Evolutionary conservation across 179 eudicot species (phyloP), one percentile per base, ranked within the genome.

Genomic region (Corrigiola litoralis): DNA sequence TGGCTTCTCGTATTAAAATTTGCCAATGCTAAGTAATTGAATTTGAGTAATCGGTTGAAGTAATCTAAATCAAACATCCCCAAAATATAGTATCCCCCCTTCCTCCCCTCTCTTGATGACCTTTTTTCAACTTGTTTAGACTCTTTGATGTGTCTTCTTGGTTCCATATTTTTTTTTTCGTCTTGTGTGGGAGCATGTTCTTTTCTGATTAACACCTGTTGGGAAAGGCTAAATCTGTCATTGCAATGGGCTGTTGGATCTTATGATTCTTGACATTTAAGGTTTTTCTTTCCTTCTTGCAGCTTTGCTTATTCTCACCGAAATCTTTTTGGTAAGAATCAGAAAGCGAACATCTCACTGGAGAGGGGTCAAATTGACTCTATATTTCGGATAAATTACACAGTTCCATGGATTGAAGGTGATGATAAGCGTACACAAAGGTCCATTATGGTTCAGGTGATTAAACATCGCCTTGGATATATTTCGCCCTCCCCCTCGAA

Each of bases 341-440:
- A 95, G 74, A 95, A 95, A 68, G 81, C 86, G 33, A 95, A 95
- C 77, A 74, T 95, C 45, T 95, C 99, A 28, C 71, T 90, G 24
- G 99, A 95, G 80, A 87, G 97, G 77, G 99, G 99, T 17, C 99
- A 95, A 74, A 80, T 95, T 48, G 99, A 95, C 75, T 88, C 99
- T 63, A 79, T 95, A 66, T 95, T 88, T 68, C 84, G 96, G 58
- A 73, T 95, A 46, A 95, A 88, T 76, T 91, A 88, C 78, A 95
- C 97, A 62, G 97, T 87, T 63, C 99, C 99, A 5, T 95, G 99
- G 99, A 88, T 95, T 75, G 97, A 95, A 78, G 96, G 92, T 69
- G 99, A 95, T 81, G 99, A 95, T 73, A 95, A 86, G 74, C 84
- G 99, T 67, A 95, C 99, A 23, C 88, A 89, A 40, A 86, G 92